Conservation (phyloP, 2,329 filamentous ascomycete species). For the Grosmannia penicillata region DNA sequence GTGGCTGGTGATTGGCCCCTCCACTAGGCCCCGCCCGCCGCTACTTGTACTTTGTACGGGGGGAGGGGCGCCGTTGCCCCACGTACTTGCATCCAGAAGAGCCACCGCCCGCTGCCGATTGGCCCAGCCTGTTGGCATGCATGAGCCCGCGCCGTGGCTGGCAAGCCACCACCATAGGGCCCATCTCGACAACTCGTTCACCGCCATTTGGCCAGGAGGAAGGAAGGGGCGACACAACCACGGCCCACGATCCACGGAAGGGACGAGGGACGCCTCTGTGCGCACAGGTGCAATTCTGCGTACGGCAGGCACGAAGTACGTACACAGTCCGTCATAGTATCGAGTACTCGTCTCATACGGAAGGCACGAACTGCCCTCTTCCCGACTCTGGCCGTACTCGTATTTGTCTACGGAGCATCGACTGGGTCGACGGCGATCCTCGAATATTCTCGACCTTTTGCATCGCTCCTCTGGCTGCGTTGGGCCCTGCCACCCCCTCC, state of each 20-base stretch:
- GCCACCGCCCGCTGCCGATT: constrained; percentile 3
- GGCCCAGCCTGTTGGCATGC: constrained; percentile 6
- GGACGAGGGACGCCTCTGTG: background rate
- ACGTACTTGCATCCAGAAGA: constrained; percentile 8
- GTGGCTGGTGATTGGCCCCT: constrained; percentile 6
- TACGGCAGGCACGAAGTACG: too few relatives aligned
- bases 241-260: too few relatives aligned
- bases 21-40: constrained; percentile 7
- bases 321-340: too few relatives aligned
- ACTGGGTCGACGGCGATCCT: too few relatives aligned
- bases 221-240: background rate
- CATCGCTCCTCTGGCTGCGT: too few relatives aligned
- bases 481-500: too few relatives aligned
- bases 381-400: too few relatives aligned
- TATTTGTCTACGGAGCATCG: too few relatives aligned
- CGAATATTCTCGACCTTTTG: too few relatives aligned
- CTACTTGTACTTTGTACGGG: background rate
- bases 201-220: constrained; percentile 7
- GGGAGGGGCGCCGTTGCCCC: constrained; percentile 6
- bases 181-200: constrained; percentile 4
- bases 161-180: constrained; percentile 8
- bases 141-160: constrained; percentile 11
- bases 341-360: too few relatives aligned
- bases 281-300: too few relatives aligned
- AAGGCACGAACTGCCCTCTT: too few relatives aligned